Evolutionary conservation across 306 rosid species (phyloP).

Genomic region (Fagus sylvatica): DNA sequence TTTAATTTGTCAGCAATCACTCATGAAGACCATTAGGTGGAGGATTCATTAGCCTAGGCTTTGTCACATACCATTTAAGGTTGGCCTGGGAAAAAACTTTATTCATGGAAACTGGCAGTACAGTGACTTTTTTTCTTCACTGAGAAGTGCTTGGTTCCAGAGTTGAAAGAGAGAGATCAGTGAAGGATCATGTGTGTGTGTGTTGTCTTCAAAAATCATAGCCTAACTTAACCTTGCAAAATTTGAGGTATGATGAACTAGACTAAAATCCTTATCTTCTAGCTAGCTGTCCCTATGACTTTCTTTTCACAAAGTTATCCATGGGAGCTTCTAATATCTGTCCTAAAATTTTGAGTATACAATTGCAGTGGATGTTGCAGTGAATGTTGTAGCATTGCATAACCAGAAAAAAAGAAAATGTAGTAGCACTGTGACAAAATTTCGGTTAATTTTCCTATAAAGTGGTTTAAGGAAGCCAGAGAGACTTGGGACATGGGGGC

Average conservation of each 20-base stretch:
- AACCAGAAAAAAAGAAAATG: not conserved
- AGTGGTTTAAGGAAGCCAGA: no score
- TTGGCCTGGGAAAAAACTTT: not conserved
- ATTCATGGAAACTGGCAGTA: not conserved
- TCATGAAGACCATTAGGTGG: not conserved
- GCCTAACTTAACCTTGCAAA: not conserved
- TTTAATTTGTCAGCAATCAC: constrained; percentile 18
- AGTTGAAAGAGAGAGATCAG: constrained; percentile 2
- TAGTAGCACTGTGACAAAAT: not conserved
- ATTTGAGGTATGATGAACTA: not conserved
- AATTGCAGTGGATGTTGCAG: not conserved
- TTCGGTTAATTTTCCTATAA: not conserved
- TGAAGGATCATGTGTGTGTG: not conserved
- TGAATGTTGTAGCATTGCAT: not conserved
- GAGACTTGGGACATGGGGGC: no score
- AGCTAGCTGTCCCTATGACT: no score
- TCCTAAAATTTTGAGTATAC: not conserved
- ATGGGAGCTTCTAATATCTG: no score
- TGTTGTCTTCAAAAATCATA: not conserved
- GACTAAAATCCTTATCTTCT: not conserved
- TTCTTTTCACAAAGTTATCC: no score
- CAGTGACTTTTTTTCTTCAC: not conserved
- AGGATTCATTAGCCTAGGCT: not conserved
- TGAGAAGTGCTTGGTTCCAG: not conserved
- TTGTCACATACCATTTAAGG: not conserved